These are phyloP conservation scores for Aristolochia californica DNA, from an alignment of 164 flowering plant genomes.

Conservation along the genomic window DNA sequence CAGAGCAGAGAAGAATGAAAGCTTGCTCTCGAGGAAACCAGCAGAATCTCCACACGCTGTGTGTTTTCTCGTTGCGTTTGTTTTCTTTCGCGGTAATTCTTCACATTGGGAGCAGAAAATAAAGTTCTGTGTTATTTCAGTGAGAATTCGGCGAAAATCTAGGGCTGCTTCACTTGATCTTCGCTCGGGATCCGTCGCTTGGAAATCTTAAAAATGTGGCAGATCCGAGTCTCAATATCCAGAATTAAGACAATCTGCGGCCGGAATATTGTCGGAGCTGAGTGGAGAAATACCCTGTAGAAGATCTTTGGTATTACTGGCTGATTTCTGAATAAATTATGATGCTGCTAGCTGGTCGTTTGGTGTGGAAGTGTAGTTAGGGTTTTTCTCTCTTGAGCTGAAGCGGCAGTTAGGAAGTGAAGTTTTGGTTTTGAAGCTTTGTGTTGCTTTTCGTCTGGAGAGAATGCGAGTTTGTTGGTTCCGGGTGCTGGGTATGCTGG, in stretches of 20 bases:
- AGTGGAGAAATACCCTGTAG: slow-evolving; percentile 1
- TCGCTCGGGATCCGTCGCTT: slow-evolving; percentile 19
- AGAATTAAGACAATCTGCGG: neutral
- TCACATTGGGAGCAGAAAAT: slow-evolving; percentile 5
- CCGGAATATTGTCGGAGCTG: neutral
- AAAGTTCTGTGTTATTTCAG: neutral
- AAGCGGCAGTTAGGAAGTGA: neutral
- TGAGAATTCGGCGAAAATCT: slow-evolving; percentile 9
- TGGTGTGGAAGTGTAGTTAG: neutral
- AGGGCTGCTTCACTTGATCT: slow-evolving; percentile 13
- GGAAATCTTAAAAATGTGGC: slow-evolving; percentile 5
- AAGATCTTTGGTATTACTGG: neutral
- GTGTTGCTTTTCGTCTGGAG: neutral
- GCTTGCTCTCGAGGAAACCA: slow-evolving; percentile 33
- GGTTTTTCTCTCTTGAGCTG: neutral
- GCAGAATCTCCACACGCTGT: slow-evolving; percentile 15
- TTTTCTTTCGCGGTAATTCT: slow-evolving; percentile 8
- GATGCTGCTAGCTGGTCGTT: neutral
- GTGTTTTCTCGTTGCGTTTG: neutral
- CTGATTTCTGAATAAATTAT: neutral
- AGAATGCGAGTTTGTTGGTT: neutral
- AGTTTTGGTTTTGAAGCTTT: neutral
- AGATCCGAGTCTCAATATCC: slow-evolving; percentile 22
- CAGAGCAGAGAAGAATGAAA: slow-evolving; percentile 15
- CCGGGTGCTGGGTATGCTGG: neutral